Base-by-base conservation (phyloP, 2,329 filamentous ascomycete genomes). In the Xylaria polymorpha region DNA sequence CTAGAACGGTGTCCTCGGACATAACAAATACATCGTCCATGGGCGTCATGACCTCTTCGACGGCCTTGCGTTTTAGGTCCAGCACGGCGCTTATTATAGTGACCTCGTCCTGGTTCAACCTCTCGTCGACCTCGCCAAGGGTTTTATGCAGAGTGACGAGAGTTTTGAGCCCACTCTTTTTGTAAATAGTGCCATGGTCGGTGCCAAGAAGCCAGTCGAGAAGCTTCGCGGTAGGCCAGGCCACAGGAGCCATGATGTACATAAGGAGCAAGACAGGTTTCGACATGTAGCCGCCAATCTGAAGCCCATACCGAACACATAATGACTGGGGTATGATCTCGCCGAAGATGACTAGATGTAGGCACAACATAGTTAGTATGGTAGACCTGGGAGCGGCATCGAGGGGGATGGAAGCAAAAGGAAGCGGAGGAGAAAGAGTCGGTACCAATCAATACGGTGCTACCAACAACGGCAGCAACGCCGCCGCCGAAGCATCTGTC, bases 1-100 rank as follows among this genome's bases (percentile, higher is more conserved):
- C 94, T 66, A 99, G 83, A 1, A 98, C 86, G 4, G 95, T 96
- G 77, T 99, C 94, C 61, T 95, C 92, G n/a, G 94, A 94, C 89
- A 99, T 93, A 70, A 92, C 95, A 79, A 97, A 99, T 58, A 98
- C 96, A 78, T 99, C 94, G 55, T 93, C 90, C 92, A 99, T 98
- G 0, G 96, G 96, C 0, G 97, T 99, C 96, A 99, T 99, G 78
- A 99, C 97, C 77, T 90, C 92, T 53, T 93, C 94, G 7, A 99
- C 94, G 0, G 95, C 87, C 83, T 99, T 99, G 74, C 96, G 94
- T 83, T 98, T 99, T 73, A 99, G 85, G 78, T 99, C 96, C 66
- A 99, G 84, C 15, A 98, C 96, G 44, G 96, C 95, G 73, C 93
- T 97, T 81, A 99, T 99, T 79, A 99, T 99, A 69, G 96, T 98